These are phyloP conservation scores for Piper betle DNA, from an alignment of 164 flowering plant species.

Conservation along the genomic window DNA sequence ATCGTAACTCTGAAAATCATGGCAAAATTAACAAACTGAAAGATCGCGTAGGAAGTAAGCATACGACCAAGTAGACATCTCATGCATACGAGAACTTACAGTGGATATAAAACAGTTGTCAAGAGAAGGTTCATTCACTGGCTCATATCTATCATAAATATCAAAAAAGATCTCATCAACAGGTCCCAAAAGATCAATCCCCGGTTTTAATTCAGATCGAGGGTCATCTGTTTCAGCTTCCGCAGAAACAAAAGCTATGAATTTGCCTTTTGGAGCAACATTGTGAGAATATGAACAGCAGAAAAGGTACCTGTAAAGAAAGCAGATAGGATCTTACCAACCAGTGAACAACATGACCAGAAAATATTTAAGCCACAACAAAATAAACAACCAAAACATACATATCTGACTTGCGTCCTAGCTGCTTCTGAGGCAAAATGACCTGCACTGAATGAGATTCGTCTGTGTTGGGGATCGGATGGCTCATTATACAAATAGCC, in stretches of 20 bases:
- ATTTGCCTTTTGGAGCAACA: slow-evolving; percentile 95
- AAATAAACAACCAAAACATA: too few relatives aligned
- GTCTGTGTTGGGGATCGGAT: slow-evolving; percentile 76
- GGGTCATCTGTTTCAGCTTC: slow-evolving; percentile 95
- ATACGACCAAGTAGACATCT: slow-evolving; percentile 10
- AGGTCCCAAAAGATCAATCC: slow-evolving; percentile 82
- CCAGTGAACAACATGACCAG: too few relatives aligned
- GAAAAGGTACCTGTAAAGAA: slow-evolving; percentile 36
- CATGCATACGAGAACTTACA: slow-evolving; percentile 80
- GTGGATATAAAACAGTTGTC: slow-evolving; percentile 21
- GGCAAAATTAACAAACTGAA: too few relatives aligned
- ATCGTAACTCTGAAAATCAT: too few relatives aligned
- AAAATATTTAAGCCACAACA: not conserved
- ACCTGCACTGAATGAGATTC: slow-evolving; percentile 21
- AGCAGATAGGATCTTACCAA: not conserved
- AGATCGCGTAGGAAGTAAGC: too few relatives aligned
- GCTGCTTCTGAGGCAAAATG: slow-evolving; percentile 89
- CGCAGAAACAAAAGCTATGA: slow-evolving; percentile 6
- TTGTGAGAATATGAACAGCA: slow-evolving; percentile 47
- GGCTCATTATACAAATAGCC: slow-evolving; percentile 42
- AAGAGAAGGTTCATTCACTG: slow-evolving; percentile 74
- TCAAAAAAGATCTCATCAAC: slow-evolving; percentile 18
- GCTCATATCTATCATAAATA: slow-evolving; percentile 70
- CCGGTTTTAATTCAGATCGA: slow-evolving; percentile 60
- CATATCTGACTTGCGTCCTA: slow-evolving; percentile 86